Evolutionary conservation across 2,329 filamentous ascomycete genomes (phyloP).

Genomic region (Paracoccidioides brasiliensis): DNA sequence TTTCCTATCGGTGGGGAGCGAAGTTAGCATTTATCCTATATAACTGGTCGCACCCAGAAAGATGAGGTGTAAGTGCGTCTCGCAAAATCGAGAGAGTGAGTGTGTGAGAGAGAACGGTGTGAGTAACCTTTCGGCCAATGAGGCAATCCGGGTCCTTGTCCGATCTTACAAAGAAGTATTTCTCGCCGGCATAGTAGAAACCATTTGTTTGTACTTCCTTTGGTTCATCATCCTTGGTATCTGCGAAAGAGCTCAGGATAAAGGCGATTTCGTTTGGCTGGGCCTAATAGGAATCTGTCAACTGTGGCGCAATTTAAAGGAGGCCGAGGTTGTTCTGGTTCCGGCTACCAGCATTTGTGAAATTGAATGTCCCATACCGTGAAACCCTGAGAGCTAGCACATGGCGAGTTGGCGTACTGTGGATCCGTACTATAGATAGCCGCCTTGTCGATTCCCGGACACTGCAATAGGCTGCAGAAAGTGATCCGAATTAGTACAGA

Average conservation of each 20-base stretch:
- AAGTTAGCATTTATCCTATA: not conserved
- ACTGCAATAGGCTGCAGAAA: constrained; percentile 57
- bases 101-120: not conserved
- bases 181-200: constrained; percentile 60
- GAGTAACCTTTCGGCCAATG: constrained; percentile 1
- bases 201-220: constrained; percentile 60
- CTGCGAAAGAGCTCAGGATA: constrained; percentile 40
- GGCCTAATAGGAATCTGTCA: constrained; percentile 27
- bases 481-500: not conserved
- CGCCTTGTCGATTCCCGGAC: constrained; percentile 67
- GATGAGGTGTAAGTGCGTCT: not conserved
- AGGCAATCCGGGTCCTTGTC: constrained; percentile 55
- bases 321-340: not conserved
- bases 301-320: not conserved
- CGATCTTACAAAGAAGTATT: constrained; percentile 63
- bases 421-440: constrained; percentile 59
- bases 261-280: constrained; percentile 42
- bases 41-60: not conserved
- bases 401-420: constrained; percentile 68
- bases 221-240: constrained; percentile 34
- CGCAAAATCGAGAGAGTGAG: not conserved
- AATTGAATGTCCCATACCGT: constrained; percentile 42
- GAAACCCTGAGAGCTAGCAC: constrained; percentile 54
- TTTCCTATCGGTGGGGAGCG: constrained; percentile 42
- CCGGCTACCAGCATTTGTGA: not conserved